A percentile compares a stretch with the other conserved stretches of the same genome.
Evolutionary conservation across 305 asterid species (phyloP).

Genomic region (Solanum hybrid): DNA sequence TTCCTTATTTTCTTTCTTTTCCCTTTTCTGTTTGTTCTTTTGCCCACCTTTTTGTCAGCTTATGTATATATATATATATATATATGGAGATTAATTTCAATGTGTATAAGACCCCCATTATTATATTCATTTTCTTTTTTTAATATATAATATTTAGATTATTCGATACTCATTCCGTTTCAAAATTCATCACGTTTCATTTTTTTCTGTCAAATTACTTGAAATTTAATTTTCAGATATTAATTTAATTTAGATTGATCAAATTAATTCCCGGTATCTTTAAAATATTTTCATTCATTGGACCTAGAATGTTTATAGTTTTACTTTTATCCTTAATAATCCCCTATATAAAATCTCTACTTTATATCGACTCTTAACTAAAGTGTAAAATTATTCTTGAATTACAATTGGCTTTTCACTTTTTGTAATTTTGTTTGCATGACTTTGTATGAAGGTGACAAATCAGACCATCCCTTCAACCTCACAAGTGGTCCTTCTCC

Average conservation of each 20-base stretch:
- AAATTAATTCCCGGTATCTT: not conserved
- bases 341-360: not conserved
- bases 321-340: not conserved
- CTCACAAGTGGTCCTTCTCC: slow-evolving; percentile 46
- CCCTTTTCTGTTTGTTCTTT: not conserved
- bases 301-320: not conserved
- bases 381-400: not conserved
- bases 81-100: not conserved
- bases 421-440: slow-evolving; percentile 9
- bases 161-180: not conserved
- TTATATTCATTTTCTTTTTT: not conserved
- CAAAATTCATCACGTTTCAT: not conserved
- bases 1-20: not conserved
- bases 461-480: slow-evolving; percentile 41
- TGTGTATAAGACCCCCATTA: not conserved
- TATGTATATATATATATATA: not conserved
- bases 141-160: not conserved
- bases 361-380: not conserved
- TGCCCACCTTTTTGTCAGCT: not conserved
- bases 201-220: not conserved
- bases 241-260: not conserved
- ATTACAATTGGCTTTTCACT: not conserved
- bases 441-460: slow-evolving; percentile 30
- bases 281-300: not conserved
- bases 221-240: not conserved